Percentiles rank a stretch among this genome's conserved stretches.
phyloP scores from a whole-genome alignment of 306 rosid species.

The Acmispon strigosus region DNA sequence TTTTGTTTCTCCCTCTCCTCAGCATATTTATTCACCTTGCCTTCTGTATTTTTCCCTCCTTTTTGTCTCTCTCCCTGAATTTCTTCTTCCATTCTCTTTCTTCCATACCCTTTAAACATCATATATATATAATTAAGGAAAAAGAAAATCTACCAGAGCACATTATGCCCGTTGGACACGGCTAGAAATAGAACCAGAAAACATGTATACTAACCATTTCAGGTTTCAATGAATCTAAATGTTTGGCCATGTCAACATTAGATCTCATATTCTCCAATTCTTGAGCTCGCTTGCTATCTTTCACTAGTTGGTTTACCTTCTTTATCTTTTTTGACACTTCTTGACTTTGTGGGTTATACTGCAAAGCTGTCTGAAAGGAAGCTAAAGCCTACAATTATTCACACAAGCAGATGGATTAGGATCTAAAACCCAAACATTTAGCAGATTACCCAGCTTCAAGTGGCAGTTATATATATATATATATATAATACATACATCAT shows the following conservation, averaged over 20 bases:
- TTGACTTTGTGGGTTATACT: conserved; percentile 75
- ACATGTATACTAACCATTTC: conserved; percentile 65
- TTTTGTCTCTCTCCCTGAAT: background rate
- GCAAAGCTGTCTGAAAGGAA: conserved; percentile 72
- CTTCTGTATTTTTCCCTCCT: background rate
- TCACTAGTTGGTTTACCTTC: conserved; percentile 58
- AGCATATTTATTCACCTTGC: background rate
- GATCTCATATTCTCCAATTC: conserved; percentile 84
- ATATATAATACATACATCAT: conserved; percentile 47
- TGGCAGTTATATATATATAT: background rate
- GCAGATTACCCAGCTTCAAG: background rate
- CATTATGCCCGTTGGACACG: background rate
- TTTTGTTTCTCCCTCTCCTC: background rate
- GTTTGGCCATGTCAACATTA: conserved; percentile 75
- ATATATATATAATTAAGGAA: background rate
- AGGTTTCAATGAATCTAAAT: conserved; percentile 63
- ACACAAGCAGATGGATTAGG: conserved; percentile 20
- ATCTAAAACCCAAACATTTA: conserved; percentile 9
- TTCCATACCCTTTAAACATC: background rate
- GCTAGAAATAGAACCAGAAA: background rate
- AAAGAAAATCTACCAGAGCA: conserved; percentile 2
- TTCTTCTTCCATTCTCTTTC: background rate
- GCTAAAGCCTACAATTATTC: conserved; percentile 60
- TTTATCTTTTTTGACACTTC: conserved; percentile 90
- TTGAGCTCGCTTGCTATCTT: conserved; percentile 66